A percentile compares a stretch with the other conserved stretches of the same genome.
Evolutionary conservation across 768 basidiomycete species (phyloP).

Genomic region (Lactarius sp.): DNA sequence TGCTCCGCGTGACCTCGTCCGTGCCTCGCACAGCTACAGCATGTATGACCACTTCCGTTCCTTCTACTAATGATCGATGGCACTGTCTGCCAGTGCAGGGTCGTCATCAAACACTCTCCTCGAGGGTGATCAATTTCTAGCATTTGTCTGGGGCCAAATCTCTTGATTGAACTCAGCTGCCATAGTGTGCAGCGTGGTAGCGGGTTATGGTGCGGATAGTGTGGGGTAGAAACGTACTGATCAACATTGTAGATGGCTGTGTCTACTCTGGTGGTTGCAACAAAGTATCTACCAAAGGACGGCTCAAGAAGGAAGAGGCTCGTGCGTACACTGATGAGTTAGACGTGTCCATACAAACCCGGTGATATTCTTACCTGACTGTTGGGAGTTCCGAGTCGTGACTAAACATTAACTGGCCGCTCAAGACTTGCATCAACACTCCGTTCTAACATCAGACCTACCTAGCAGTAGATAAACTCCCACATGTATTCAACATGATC

Average conservation of each 20-base stretch:
- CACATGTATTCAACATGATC: background rate
- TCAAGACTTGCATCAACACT: background rate
- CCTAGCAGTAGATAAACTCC: background rate
- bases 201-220: background rate
- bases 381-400: too few relatives aligned
- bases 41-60: background rate
- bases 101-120: background rate
- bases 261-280: background rate
- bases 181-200: background rate
- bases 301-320: too few relatives aligned
- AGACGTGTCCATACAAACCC: background rate
- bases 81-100: background rate
- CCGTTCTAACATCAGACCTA: background rate
- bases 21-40: background rate
- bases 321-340: background rate
- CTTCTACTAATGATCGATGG: background rate
- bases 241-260: background rate
- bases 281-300: background rate
- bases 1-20: background rate
- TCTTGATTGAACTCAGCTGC: background rate
- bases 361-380: too few relatives aligned
- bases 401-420: background rate
- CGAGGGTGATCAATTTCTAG: background rate
- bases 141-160: background rate
- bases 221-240: background rate